phyloP scores from a whole-genome alignment of 2,329 filamentous ascomycete species.

The Graphiopsis chlorocephala region DNA sequence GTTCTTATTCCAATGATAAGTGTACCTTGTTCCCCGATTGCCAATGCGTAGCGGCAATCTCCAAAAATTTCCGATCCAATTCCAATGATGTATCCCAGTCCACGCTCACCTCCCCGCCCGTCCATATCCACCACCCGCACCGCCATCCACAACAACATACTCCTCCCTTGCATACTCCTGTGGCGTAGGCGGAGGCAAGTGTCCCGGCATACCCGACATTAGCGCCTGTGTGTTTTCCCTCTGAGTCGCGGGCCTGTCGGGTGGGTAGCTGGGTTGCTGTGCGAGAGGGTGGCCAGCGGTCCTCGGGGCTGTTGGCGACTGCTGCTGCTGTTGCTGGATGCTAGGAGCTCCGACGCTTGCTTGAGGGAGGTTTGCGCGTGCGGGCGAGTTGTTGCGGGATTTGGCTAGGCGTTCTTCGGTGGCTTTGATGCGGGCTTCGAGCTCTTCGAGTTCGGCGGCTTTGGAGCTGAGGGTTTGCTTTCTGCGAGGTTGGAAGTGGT shows the following conservation, averaged over 20 bases:
- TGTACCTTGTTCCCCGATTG: not conserved
- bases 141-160: conserved; percentile 34
- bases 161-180: conserved; percentile 25
- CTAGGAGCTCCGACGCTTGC: conserved; percentile 22
- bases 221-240: conserved; percentile 24
- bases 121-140: conserved; percentile 9
- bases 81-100: not conserved
- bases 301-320: not conserved
- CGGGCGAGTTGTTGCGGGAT: conserved; percentile 28
- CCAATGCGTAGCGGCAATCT: not conserved
- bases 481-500: conserved; percentile 48
- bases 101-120: conserved; percentile 8
- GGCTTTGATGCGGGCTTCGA: conserved; percentile 79
- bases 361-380: conserved; percentile 17
- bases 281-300: conserved; percentile 21
- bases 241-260: conserved; percentile 24
- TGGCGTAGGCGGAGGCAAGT: conserved; percentile 22
- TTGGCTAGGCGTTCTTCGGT: conserved; percentile 71
- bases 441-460: conserved; percentile 75
- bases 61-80: not conserved
- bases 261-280: conserved; percentile 27
- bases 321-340: conserved; percentile 14
- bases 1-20: not conserved
- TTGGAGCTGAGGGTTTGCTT: conserved; percentile 75
- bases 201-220: conserved; percentile 27